Base-by-base conservation (phyloP, 2,329 filamentous ascomycete species). In the Fusarium abutilonis region DNA sequence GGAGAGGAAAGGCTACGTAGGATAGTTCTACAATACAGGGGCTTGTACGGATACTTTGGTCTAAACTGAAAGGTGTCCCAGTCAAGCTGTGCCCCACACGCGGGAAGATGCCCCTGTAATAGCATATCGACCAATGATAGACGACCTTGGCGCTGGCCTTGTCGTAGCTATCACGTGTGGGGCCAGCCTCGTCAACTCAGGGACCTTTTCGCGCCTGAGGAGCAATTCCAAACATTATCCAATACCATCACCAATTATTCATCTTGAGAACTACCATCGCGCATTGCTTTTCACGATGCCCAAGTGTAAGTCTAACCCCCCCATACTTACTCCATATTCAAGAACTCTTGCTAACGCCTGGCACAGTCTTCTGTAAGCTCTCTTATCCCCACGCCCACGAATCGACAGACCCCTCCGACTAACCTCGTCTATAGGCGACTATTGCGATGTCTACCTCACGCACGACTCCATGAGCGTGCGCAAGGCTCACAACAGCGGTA, bases 391-490 rank as follows among this genome's bases (percentile, higher is more conserved):
- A 48, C 46, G 42, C 56, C 36, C 54, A 52, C 52, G 35, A 53
- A 35, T 34, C 53, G 31, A 49, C 23, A 58, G 45, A 41, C 59
- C 43, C 54, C 54, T 54, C 64, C 29, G 26, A 58, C 67, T 72
- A 48, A 72, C 60, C 62, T 55, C 36, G 79, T 19, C 21, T 15
- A 48, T 36, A 79, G 78, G 93, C 84, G 95, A 99, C 78, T 99
- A 99, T 80, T 99, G 95, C 86, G 95, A 99, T 90, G 95, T 99
- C 78, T 99, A 99, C 85, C 90, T 99, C 71, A 99, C 95, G 69
- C 95, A 99, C 85, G 95, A 99, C 84, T 97, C 93, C 41, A 98
- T 98, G 94, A 97, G 93, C 80, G 95, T 99, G 79, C 93, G 95
- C 72, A 98, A 98, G 82, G 95, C 95, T 45, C 95, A 99, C 80